Conservation (phyloP, 2,329 filamentous ascomycete genomes). For the Sodiomyces alkalinus region DNA sequence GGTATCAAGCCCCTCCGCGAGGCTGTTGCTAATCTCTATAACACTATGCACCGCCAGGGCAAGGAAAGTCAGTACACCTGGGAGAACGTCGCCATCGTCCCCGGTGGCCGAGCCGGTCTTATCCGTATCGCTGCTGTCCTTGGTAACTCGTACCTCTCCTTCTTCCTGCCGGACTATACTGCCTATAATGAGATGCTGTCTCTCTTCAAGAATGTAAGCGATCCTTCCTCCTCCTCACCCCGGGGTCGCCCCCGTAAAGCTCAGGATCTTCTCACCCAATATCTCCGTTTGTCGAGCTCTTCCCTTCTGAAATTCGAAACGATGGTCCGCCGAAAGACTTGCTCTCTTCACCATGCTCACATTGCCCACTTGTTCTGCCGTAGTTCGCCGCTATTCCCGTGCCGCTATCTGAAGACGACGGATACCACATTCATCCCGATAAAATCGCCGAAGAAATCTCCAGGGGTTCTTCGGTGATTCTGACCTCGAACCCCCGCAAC, state of each 20-base stretch:
- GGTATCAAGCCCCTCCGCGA: conserved; percentile 83
- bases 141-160: conserved; percentile 81
- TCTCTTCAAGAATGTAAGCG: conserved; percentile 75
- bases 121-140: conserved; percentile 91
- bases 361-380: background rate
- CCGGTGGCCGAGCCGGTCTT: conserved; percentile 79
- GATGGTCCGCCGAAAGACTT: too few species aligned
- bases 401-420: conserved; percentile 69
- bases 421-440: conserved; percentile 84
- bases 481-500: conserved; percentile 92
- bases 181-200: conserved; percentile 97
- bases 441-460: conserved; percentile 87
- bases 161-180: conserved; percentile 92
- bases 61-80: conserved; percentile 85
- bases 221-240: background rate
- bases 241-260: background rate
- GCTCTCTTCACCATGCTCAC: too few species aligned
- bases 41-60: conserved; percentile 76
- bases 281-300: background rate
- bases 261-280: background rate
- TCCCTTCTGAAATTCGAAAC: background rate
- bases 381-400: conserved; percentile 78
- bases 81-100: conserved; percentile 96
- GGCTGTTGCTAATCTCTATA: conserved; percentile 85
- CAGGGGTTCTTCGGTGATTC: conserved; percentile 71